Conservation (phyloP, 2,329 filamentous ascomycete genomes). For the Chalara sp. region DNA sequence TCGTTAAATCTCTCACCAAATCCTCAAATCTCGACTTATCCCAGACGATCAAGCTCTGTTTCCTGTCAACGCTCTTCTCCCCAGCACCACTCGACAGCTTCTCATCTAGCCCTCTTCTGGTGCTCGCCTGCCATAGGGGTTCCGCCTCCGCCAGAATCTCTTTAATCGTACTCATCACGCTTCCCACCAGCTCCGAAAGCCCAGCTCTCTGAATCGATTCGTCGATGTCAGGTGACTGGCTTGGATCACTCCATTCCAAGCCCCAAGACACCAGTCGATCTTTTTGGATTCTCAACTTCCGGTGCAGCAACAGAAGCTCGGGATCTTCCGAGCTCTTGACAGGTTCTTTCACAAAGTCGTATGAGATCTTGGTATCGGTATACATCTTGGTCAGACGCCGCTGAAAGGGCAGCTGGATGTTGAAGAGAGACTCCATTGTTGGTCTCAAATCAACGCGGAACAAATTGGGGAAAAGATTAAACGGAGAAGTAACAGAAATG, state of each 20-base stretch:
- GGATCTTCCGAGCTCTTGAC: conserved; percentile 58
- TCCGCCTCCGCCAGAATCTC: conserved; percentile 73
- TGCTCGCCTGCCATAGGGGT: conserved; percentile 55
- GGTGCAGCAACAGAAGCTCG: conserved; percentile 64
- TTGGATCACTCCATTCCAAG: conserved; percentile 70
- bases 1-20: conserved; percentile 65
- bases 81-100: conserved; percentile 7
- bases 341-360: conserved; percentile 63
- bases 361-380: conserved; percentile 74
- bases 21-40: conserved; percentile 71
- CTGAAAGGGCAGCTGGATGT: conserved; percentile 38
- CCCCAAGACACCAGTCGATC: conserved; percentile 75
- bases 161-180: conserved; percentile 74
- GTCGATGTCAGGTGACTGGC: conserved; percentile 62
- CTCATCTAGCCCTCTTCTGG: conserved; percentile 35
- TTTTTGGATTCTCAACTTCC: conserved; percentile 67
- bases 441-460: background rate
- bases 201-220: conserved; percentile 66
- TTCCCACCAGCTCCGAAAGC: conserved; percentile 68
- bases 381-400: conserved; percentile 66
- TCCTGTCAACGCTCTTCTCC: conserved; percentile 40
- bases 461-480: too few species aligned
- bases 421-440: conserved; percentile 23
- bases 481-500: too few species aligned
- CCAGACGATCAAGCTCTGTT: conserved; percentile 52